Percentiles rank a stretch among this genome's conserved stretches.
phyloP scores from a whole-genome alignment of 768 basidiomycete species.

The Suillus subalutaceus region DNA sequence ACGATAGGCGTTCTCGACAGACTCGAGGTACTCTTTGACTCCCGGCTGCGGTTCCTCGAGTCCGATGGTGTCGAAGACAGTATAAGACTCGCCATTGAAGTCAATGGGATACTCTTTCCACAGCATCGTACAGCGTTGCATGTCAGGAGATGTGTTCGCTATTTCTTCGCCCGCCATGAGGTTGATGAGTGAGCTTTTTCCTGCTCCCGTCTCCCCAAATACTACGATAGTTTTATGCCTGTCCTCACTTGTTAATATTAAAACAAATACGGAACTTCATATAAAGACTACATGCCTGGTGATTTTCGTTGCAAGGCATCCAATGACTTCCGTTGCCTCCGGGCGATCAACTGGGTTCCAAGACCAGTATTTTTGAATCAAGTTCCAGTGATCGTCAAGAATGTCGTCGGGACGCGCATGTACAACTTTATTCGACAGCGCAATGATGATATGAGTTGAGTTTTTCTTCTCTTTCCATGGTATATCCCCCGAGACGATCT shows the following conservation, averaged over 20 bases:
- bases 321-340: not conserved
- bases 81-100: too few species aligned
- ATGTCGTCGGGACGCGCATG: not conserved
- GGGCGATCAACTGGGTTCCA: not conserved
- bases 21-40: too few species aligned
- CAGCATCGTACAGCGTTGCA: constrained; percentile 40
- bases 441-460: too few species aligned
- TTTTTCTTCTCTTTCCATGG: not conserved
- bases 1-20: too few species aligned
- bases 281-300: not conserved
- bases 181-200: constrained; percentile 49
- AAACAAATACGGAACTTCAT: not conserved
- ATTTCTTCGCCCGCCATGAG: constrained; percentile 36
- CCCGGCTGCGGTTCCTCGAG: too few species aligned
- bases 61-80: too few species aligned
- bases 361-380: not conserved
- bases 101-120: too few species aligned
- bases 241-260: not conserved
- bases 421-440: too few species aligned
- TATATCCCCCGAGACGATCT: not conserved
- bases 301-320: too few species aligned
- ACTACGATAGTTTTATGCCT: constrained; percentile 29
- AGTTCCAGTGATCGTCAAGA: not conserved
- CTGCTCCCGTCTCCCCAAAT: constrained; percentile 36
- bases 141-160: constrained; percentile 36